Conservation (phyloP, 2,329 filamentous ascomycete genomes). For the Rhytidhysteron rufulum region DNA sequence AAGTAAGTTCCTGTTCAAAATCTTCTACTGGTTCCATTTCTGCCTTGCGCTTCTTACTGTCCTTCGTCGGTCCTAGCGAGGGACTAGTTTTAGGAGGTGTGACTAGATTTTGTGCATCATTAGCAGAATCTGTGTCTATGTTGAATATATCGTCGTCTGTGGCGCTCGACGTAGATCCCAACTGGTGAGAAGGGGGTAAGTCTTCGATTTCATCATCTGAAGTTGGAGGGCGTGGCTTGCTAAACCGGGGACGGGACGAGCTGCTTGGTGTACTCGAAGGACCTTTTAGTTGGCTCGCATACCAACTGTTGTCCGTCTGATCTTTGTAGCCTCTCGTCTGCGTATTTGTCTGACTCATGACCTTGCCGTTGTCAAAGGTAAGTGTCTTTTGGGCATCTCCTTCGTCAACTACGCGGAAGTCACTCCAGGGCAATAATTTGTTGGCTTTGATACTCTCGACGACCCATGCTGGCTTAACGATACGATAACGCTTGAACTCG, state of each 20-base stretch:
- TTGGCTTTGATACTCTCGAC: slow-evolving; percentile 83
- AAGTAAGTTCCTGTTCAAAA: not conserved
- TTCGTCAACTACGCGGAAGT: slow-evolving; percentile 81
- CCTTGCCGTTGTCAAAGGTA: slow-evolving; percentile 56
- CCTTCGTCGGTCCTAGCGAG: slow-evolving; percentile 10
- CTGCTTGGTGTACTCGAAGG: slow-evolving; percentile 23
- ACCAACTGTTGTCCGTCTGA: slow-evolving; percentile 79
- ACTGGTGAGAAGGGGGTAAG: slow-evolving; percentile 27
- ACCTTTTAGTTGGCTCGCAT: slow-evolving; percentile 64
- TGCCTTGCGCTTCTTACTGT: not conserved
- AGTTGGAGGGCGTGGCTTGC: slow-evolving; percentile 20
- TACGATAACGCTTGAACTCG: slow-evolving; percentile 81
- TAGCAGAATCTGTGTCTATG: slow-evolving; percentile 9
- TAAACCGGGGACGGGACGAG: slow-evolving; percentile 19
- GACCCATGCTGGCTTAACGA: slow-evolving; percentile 94
- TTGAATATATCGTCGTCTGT: slow-evolving; percentile 24
- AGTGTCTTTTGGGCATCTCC: slow-evolving; percentile 78
- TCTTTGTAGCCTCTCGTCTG: slow-evolving; percentile 67
- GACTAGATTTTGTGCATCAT: slow-evolving; percentile 17
- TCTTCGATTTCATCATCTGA: slow-evolving; percentile 26
- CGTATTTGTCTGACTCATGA: slow-evolving; percentile 63
- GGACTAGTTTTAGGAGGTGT: slow-evolving; percentile 31
- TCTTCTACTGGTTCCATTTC: slow-evolving; percentile 2
- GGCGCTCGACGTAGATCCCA: slow-evolving; percentile 42
- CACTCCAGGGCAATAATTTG: slow-evolving; percentile 77